Conservation (phyloP, 2,329 filamentous ascomycete genomes). For the Cladophialophora psammophila region DNA sequence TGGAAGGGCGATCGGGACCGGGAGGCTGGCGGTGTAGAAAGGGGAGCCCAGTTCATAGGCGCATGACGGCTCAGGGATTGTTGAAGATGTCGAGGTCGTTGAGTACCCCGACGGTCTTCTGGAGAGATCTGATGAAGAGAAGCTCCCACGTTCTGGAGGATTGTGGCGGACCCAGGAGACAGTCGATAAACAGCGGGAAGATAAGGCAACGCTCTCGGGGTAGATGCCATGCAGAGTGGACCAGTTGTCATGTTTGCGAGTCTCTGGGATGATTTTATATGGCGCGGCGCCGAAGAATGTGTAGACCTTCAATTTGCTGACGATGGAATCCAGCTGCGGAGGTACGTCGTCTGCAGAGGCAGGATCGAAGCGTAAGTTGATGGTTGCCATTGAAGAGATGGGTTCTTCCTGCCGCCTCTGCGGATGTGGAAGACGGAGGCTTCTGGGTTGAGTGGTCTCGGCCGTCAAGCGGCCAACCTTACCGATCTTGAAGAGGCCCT, state of each 20-base stretch:
- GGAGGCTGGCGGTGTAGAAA: constrained; percentile 69
- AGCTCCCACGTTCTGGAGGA: constrained; percentile 45
- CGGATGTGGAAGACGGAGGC: constrained; percentile 59
- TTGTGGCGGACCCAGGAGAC: constrained; percentile 63
- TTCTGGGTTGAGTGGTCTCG: constrained; percentile 64
- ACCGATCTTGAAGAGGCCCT: constrained; percentile 64
- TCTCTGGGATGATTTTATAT: constrained; percentile 58
- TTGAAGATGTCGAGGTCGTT: constrained; percentile 36
- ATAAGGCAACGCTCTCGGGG: constrained; percentile 60
- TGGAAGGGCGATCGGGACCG: constrained; percentile 70
- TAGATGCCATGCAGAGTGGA: constrained; percentile 60
- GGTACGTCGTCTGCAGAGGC: constrained; percentile 57
- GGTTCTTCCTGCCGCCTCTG: constrained; percentile 47
- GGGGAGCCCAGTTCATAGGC: constrained; percentile 49
- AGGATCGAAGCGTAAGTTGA: constrained; percentile 69
- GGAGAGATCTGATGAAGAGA: constrained; percentile 51
- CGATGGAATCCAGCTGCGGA: constrained; percentile 61
- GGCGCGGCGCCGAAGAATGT: constrained; percentile 65
- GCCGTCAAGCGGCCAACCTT: constrained; percentile 65
- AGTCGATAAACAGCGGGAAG: constrained; percentile 63
- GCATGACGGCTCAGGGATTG: constrained; percentile 43
- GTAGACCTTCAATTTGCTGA: constrained; percentile 63
- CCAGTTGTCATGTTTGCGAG: constrained; percentile 50
- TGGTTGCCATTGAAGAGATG: constrained; percentile 62
- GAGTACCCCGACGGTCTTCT: constrained; percentile 40